Conservation (phyloP, 2,329 filamentous ascomycete species). For the Aureobasidium sp. region DNA sequence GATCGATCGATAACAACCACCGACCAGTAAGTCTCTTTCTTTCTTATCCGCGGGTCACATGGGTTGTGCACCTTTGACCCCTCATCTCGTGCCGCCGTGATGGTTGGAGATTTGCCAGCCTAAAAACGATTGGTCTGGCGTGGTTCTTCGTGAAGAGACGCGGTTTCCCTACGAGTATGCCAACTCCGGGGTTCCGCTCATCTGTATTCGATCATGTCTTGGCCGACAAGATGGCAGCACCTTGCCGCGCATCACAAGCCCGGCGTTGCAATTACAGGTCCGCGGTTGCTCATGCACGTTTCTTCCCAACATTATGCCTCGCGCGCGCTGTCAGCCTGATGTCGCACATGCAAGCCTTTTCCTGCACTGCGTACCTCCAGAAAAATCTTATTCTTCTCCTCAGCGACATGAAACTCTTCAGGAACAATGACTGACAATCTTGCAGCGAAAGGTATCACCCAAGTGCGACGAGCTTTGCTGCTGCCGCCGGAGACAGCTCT, state of each 20-base stretch:
- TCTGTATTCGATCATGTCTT: constrained; percentile 1
- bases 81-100: constrained; percentile 9
- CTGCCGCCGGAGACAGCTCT: constrained; percentile 49
- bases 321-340: constrained; percentile 17
- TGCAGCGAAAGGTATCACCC: constrained; percentile 41
- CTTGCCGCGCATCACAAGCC: constrained; percentile 6
- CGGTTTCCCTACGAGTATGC: not conserved
- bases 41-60: constrained; percentile 1
- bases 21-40: constrained; percentile 25
- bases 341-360: constrained; percentile 18
- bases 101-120: not conserved
- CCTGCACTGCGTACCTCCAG: constrained; percentile 14
- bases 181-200: not conserved
- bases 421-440: constrained; percentile 18
- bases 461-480: constrained; percentile 39
- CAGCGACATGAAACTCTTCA: constrained; percentile 12
- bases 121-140: constrained; percentile 8
- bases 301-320: constrained; percentile 9
- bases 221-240: constrained; percentile 12
- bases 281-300: constrained; percentile 11
- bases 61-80: constrained; percentile 8
- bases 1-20: constrained; percentile 33
- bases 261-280: constrained; percentile 5
- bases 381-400: not conserved
- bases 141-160: constrained; percentile 24